A percentile compares a stretch with the other conserved stretches of the same genome.
Evolutionary conservation across 108 stramenopile species (phyloP).

Genomic region (Bacterosira constricta): DNA sequence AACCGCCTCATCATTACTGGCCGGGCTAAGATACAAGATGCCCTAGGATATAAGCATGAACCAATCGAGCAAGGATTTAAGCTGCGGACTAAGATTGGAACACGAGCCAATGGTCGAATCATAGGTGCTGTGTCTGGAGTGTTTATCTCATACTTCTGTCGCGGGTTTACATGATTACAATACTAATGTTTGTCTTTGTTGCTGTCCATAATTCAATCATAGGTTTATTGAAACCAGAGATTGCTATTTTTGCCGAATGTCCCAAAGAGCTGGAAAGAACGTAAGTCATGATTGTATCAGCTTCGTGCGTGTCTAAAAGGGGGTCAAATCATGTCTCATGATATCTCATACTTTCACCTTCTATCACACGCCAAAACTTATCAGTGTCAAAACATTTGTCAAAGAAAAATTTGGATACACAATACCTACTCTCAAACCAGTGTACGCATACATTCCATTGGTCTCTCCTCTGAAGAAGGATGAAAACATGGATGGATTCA

Average conservation of each 20-base stretch:
- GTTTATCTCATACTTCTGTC: no score
- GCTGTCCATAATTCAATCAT: constrained; percentile 72
- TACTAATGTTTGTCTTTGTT: no score
- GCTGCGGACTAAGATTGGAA: constrained; percentile 83
- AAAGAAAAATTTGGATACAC: constrained; percentile 45
- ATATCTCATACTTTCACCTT: not conserved
- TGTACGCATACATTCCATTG: constrained; percentile 84
- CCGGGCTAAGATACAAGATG: constrained; percentile 65
- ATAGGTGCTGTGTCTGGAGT: constrained; percentile 83
- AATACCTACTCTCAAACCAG: constrained; percentile 49
- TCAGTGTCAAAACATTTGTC: constrained; percentile 23
- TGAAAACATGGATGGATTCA: constrained; percentile 80
- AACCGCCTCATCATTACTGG: constrained; percentile 85
- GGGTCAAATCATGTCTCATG: not conserved
- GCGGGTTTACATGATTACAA: no score
- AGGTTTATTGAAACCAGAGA: constrained; percentile 4
- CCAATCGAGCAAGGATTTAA: constrained; percentile 84
- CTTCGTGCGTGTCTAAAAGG: not conserved
- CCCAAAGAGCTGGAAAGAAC: constrained; percentile 69
- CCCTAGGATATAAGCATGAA: constrained; percentile 25
- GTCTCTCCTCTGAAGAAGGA: constrained; percentile 80
- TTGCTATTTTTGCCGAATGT: constrained; percentile 60
- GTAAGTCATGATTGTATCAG: constrained; percentile 47
- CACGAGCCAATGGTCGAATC: constrained; percentile 65
- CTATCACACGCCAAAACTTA: not conserved